Base-by-base conservation (phyloP, 257 asterid species). In the Solanum sejunctum region DNA sequence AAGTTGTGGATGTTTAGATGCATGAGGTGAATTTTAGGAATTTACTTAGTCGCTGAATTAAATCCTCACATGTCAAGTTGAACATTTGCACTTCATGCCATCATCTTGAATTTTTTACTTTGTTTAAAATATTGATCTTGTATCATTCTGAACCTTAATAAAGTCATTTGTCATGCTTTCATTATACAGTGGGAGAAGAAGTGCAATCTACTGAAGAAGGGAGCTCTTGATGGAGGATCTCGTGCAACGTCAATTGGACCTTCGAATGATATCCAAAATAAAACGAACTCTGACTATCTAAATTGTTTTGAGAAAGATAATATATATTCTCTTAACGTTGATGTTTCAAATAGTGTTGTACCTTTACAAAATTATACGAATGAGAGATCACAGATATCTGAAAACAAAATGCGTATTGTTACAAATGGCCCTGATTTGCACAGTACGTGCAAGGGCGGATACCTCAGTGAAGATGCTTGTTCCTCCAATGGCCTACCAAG, bases 281-380 rank as follows among this genome's bases (percentile, higher is more conserved):
- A 92, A 89, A 85, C 88, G 85, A 92, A 91, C 91, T 92, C 91
- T 93, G 93, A 90, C 84, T 82, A 86, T 91, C 86, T 89, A 88
- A 90, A 90, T 91, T 88, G 92, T 92, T 92, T 89, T 88, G 86
- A 82, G 80, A 91, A 85, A 86, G 86, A 86, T 91, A 85, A 87
- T 89, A 85, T 85, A 23, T 84, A 87, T 90, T 84, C 89, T 92
- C 81, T 79, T 92, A 85, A 87, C 60, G 80, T 80, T 81, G 85
- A 84, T 84, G 66, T 89, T 87, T 77, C 93, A 58, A 91, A 91
- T 88, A 77, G 86, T 88, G 95, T 93, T 93, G 77, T 89, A 77
- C 97, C 97, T 93, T 93, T 93, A 93, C 95, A 93, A 91, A 91
- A 90, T 88, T 89, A 88, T 90, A 94, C 98, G 49, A 86, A 91